A percentile compares a stretch with the other conserved stretches of the same genome.
Conservation (phyloP, 371 early-diverging fungal species). For the Nematocida parisii region DNA sequence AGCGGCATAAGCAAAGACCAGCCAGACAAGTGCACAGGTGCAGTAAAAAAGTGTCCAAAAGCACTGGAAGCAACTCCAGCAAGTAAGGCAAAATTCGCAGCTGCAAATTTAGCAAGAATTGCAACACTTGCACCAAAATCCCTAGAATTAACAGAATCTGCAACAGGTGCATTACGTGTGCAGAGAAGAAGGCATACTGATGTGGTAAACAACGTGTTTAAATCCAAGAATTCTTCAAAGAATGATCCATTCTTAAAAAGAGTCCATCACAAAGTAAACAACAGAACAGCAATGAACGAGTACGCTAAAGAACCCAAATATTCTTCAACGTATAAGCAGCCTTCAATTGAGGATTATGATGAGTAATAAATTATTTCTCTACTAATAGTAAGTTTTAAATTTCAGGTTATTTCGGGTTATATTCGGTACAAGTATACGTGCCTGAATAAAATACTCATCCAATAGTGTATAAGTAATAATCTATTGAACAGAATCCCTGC, state of each 20-base stretch:
- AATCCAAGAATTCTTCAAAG: constrained; percentile 12
- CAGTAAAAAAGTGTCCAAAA: not conserved
- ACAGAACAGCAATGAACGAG: constrained; percentile 52
- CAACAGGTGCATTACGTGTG: not conserved
- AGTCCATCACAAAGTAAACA: constrained; percentile 9
- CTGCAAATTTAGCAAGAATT: constrained; percentile 2
- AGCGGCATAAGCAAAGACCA: not conserved
- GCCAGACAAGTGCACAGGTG: not conserved
- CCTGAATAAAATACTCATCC: too few relatives aligned
- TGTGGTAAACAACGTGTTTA: not conserved
- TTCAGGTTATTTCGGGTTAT: too few relatives aligned
- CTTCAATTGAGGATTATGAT: not conserved
- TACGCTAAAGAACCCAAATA: constrained; percentile 41
- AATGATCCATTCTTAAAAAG: constrained; percentile 36
- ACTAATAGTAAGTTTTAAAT: too few relatives aligned
- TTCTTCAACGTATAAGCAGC: constrained; percentile 33
- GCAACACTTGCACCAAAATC: not conserved
- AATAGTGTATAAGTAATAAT: too few relatives aligned
- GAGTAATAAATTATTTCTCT: too few relatives aligned
- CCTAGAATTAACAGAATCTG: constrained; percentile 4
- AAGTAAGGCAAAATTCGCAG: not conserved
- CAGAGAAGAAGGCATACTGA: not conserved
- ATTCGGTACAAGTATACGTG: too few relatives aligned
- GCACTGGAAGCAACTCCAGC: not conserved
- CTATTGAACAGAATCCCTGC: too few relatives aligned